A percentile compares a stretch with the other conserved stretches of the same genome.
phyloP scores from a whole-genome alignment of 352 stramenopile species.

The Phytophthora tubulina region DNA sequence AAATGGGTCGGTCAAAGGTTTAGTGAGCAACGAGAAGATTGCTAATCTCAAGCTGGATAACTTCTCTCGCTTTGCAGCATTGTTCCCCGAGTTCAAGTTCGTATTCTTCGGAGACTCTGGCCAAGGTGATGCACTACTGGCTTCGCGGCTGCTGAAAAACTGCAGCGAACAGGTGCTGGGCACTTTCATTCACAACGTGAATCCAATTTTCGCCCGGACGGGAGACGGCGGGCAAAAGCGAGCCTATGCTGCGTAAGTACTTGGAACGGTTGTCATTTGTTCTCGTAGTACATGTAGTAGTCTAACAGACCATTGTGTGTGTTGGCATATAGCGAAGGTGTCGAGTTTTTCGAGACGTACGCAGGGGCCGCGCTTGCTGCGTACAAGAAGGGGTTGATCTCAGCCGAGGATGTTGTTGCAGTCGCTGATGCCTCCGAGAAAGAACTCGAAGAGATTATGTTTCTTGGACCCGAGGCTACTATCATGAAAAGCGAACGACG shows the following conservation, averaged over 20 bases:
- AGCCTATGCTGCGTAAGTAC: constrained; percentile 66
- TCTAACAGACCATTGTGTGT: background rate
- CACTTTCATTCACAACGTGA: constrained; percentile 87
- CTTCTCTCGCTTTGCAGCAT: constrained; percentile 76
- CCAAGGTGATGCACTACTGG: constrained; percentile 80
- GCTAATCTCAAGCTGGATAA: constrained; percentile 86
- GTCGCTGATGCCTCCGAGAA: constrained; percentile 52
- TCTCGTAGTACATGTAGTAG: background rate
- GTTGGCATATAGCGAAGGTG: constrained; percentile 57
- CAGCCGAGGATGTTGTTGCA: constrained; percentile 54
- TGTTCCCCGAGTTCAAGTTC: constrained; percentile 90
- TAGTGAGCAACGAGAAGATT: constrained; percentile 89
- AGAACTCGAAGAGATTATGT: constrained; percentile 61
- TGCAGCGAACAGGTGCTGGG: constrained; percentile 73
- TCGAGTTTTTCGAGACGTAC: constrained; percentile 84
- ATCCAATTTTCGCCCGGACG: constrained; percentile 56
- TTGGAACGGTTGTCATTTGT: background rate
- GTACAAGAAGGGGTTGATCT: constrained; percentile 70
- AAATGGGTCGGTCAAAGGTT: constrained; percentile 79
- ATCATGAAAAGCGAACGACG: constrained; percentile 48
- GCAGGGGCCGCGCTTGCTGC: constrained; percentile 63
- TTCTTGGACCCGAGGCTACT: constrained; percentile 53
- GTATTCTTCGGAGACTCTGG: constrained; percentile 89
- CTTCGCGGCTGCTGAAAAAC: constrained; percentile 63
- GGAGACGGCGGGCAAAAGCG: constrained; percentile 74